Conservation (phyloP, 306 rosid genomes). For the Citrullus colocynthis region DNA sequence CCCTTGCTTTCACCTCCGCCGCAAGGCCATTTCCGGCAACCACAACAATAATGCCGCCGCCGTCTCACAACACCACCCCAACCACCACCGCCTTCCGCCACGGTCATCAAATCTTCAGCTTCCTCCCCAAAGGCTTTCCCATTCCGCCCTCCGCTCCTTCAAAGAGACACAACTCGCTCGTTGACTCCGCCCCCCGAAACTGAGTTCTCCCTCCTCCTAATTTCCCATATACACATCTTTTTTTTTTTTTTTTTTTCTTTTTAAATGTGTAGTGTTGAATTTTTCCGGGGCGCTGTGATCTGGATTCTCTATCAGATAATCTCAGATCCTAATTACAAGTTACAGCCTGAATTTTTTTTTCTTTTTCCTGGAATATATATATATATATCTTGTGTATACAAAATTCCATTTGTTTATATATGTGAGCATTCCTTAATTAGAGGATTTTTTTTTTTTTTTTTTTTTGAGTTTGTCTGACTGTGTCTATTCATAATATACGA, state of each 20-base stretch:
- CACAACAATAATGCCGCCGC: background rate
- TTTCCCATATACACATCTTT: too few species aligned
- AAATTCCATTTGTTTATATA: background rate
- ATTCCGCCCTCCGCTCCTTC: constrained; percentile 88
- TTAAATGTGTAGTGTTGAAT: background rate
- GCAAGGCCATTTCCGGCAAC: background rate
- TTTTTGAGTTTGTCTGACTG: too few species aligned
- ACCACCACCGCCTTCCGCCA: constrained; percentile 4
- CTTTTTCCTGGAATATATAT: background rate
- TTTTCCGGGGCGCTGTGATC: background rate
- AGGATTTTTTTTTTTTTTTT: too few species aligned
- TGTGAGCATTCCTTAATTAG: too few species aligned
- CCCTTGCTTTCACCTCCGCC: background rate
- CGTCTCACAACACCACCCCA: background rate
- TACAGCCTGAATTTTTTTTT: background rate
- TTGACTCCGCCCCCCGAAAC: constrained; percentile 38
- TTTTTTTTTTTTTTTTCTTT: background rate
- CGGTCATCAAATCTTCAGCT: constrained; percentile 39
- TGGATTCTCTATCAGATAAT: background rate
- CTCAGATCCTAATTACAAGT: background rate
- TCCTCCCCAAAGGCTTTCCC: constrained; percentile 57
- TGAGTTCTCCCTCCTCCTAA: constrained; percentile 10
- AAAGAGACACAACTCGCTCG: constrained; percentile 53
- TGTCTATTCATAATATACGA: too few species aligned
- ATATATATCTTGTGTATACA: background rate